Percentiles rank a stretch among this genome's conserved stretches.
phyloP scores from a whole-genome alignment of 129 eudicot species.

The Pulicaria dysenterica region DNA sequence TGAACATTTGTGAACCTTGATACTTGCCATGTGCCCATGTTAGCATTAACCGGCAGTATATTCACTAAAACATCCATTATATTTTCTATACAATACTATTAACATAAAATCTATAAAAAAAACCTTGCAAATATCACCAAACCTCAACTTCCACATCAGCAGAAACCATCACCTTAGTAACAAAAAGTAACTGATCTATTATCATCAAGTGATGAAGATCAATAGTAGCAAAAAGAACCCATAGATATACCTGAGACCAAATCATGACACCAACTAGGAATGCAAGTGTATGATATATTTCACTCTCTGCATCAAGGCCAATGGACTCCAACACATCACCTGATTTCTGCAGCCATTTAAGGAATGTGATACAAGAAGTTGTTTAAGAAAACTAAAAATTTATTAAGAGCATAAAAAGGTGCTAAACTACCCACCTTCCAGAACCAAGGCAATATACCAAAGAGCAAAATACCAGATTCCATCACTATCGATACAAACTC shows the following conservation, averaged over 20 bases:
- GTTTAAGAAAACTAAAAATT: slow-evolving; percentile 6
- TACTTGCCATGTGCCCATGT: too few relatives aligned
- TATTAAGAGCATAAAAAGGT: background rate
- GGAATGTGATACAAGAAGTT: slow-evolving; percentile 8
- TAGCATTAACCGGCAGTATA: too few relatives aligned
- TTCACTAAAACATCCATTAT: too few relatives aligned
- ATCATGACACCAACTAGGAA: slow-evolving; percentile 92
- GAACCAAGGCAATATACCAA: slow-evolving; percentile 85
- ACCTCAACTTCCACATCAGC: too few relatives aligned
- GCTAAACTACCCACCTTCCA: slow-evolving; percentile 72
- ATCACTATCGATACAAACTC: slow-evolving; percentile 77
- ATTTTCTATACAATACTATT: too few relatives aligned
- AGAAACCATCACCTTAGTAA: background rate
- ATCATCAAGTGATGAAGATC: background rate
- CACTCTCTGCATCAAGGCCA: slow-evolving; percentile 81
- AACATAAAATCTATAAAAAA: too few relatives aligned
- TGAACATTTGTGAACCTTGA: too few relatives aligned
- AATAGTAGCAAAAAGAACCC: background rate
- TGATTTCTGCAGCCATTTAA: slow-evolving; percentile 59
- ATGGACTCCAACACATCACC: slow-evolving; percentile 53
- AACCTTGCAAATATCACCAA: too few relatives aligned
- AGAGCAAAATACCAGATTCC: slow-evolving; percentile 84
- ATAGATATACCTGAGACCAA: slow-evolving; percentile 84
- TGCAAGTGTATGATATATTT: slow-evolving; percentile 85
- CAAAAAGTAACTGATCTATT: slow-evolving; percentile 4